phyloP scores from a whole-genome alignment of 2,329 filamentous ascomycete genomes.

The Trichothecium roseum region DNA sequence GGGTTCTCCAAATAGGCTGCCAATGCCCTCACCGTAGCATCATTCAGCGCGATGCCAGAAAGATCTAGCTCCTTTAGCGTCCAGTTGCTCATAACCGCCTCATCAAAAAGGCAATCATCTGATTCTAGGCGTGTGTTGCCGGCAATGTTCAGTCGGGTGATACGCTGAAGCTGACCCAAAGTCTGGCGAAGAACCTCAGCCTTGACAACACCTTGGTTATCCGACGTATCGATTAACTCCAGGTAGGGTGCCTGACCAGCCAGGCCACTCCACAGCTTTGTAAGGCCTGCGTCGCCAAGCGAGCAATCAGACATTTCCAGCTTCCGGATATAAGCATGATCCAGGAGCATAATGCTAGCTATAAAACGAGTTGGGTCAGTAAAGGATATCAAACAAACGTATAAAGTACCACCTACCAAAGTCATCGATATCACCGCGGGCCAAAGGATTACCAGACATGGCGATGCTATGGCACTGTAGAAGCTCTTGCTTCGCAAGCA shows the following conservation, averaged over 20 bases:
- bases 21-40: conserved; percentile 35
- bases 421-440: conserved; percentile 35
- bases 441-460: conserved; percentile 38
- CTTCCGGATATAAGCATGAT: conserved; percentile 29
- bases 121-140: conserved; percentile 37
- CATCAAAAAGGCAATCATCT: conserved; percentile 34
- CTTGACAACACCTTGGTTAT: conserved; percentile 40
- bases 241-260: conserved; percentile 33
- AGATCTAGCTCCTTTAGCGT: conserved; percentile 43
- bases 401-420: conserved; percentile 25
- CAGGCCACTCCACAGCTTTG: conserved; percentile 36
- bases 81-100: conserved; percentile 30
- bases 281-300: conserved; percentile 36
- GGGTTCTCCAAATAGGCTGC: conserved; percentile 32
- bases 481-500: conserved; percentile 35
- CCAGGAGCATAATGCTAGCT: conserved; percentile 22
- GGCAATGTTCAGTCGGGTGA: conserved; percentile 38
- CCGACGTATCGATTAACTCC: conserved; percentile 39
- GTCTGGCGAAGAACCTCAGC: conserved; percentile 34
- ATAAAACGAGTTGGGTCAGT: conserved; percentile 5
- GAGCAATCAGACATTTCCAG: conserved; percentile 41
- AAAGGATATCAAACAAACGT: not conserved
- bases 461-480: conserved; percentile 40
- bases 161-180: conserved; percentile 29
- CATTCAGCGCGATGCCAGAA: conserved; percentile 43